Evolutionary conservation across 2,329 filamentous ascomycete species (phyloP), one percentile per base, ranked within the genome.

Genomic region (Macrophomina phaseolina): DNA sequence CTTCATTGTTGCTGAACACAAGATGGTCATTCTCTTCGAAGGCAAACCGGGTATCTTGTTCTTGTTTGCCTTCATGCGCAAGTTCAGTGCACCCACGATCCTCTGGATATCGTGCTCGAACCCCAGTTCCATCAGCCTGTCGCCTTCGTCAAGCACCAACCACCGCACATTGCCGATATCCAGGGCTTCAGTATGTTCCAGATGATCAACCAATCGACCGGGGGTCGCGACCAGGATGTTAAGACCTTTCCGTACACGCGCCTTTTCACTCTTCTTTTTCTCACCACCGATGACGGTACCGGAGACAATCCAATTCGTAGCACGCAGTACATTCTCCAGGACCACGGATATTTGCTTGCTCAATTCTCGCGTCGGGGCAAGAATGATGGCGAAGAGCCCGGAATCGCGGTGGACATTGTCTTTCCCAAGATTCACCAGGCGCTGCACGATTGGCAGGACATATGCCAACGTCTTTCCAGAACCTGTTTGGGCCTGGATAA

Each of bases 401-500:
- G 93, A 96, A 73, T 94, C 89, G 70, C 95, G 86, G 73, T 93
- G 90, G 53, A 97, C 87, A 70, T 65, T 77, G 81, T 73, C 77
- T 42, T 48, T 46, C 73, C 79, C 81, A 36, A 98, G 85, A 14
- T 89, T 86, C 78, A 97, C 87, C 23, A 99, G 90, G 30, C 93
- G 87, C 76, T 99, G 92, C 28, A 99, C 89, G 55, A 99, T 91
- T 1, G 95, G 95, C 6, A 99, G 82, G 4, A 99, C 85, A 77
- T 99, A 99, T n/a, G 95, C 92, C 68, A 99, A 81, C 0, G 95
- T 99, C 81, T 99, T 99, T 80, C 95, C 95, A 0, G 95, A 99
- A 71, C 95, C 95, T 0, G 95, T 99, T 81, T 99, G 91, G 2
- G 95, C 96, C 77, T 98, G 95, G 40, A 99, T 90, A 73, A 99